Evolutionary conservation across 352 stramenopile genomes (phyloP).

Genomic region (Phytopythium boreale): DNA sequence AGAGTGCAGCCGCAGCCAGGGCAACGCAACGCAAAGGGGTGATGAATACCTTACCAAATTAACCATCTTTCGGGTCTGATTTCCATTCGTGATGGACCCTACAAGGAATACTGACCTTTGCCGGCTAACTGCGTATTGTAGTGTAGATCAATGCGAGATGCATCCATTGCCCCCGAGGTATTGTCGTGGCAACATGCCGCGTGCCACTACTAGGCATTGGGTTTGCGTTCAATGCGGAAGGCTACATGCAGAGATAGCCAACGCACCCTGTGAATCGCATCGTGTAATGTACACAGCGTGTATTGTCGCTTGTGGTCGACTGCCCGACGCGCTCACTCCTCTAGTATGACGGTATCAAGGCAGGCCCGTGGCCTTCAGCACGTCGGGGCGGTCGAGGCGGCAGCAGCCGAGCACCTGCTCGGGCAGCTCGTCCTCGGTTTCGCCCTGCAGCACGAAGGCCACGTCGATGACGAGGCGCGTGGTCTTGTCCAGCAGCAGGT

Average conservation of each 20-base stretch:
- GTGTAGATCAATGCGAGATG: no score
- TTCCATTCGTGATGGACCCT: conserved; percentile 82
- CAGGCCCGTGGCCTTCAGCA: conserved; percentile 57
- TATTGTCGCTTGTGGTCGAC: not conserved
- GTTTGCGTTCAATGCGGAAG: no score
- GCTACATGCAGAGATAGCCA: no score
- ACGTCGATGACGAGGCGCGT: conserved; percentile 84
- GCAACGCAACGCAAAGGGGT: conserved; percentile 33
- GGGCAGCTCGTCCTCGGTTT: conserved; percentile 84
- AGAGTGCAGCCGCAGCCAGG: not conserved
- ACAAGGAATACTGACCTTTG: conserved; percentile 76
- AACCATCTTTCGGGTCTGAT: conserved; percentile 92
- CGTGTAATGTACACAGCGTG: not conserved
- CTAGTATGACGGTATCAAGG: conserved; percentile 10
- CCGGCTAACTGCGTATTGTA: conserved; percentile 8
- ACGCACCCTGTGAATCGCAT: no score
- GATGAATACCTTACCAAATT: conserved; percentile 81
- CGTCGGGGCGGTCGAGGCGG: conserved; percentile 70
- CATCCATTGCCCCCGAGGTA: not conserved
- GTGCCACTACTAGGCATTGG: no score
- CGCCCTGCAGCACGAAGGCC: conserved; percentile 82
- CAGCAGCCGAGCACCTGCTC: conserved; percentile 85
- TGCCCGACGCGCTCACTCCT: conserved; percentile 2
- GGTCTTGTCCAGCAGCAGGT: conserved; percentile 77
- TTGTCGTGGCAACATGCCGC: no score